Evolutionary conservation across 306 rosid species (phyloP), one percentile per base, ranked within the genome.

Genomic region (Acmispon strigosus): DNA sequence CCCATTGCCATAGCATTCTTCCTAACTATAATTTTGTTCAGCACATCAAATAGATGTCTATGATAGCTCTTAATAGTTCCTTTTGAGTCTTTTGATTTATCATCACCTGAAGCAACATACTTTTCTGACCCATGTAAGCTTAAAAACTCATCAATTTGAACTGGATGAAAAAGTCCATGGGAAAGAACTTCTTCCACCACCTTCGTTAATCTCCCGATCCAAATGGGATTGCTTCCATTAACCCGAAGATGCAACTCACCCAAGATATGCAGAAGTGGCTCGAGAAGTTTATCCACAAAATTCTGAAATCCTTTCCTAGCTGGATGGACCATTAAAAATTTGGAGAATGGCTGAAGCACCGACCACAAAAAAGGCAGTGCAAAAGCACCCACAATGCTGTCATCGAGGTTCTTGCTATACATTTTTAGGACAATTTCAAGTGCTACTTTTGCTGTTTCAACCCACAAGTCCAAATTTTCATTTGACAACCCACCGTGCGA

Each of bases 321-420:
- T 20, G 85, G 89, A 69, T 87, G 96, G 43, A 72, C 80, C 74
- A 82, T 78, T 57, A 90, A 78, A 82, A 92, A 90, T 73, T 75
- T 90, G 78, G 96, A 75, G 85, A 94, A 94, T 10, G 95, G 95
- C 72, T 87, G 89, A 76, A 88, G 89, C 79, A 90, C 81, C 69
- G 66, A 79, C 77, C 89, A 85, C 44, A 86, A 79, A 63, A 86
- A 78, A 29, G 62, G 81, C 17, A 80, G 72, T 17, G 86, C 81
- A 82, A 83, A 86, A 78, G 58, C 77, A 65, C 83, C 84, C 61
- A 69, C 77, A 61, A 61, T 42, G 60, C 78, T 78, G 27, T 62
- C 73, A 60, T 62, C 90, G 77, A 87, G 84, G 50, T 79, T 76
- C 67, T 75, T 82, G 14, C 9, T 41, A 45, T 71, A 81, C 63